A percentile compares a stretch with the other conserved stretches of the same genome.
Evolutionary conservation across 2,329 filamentous ascomycete species (phyloP).

Genomic region (Raffaelea arxii): DNA sequence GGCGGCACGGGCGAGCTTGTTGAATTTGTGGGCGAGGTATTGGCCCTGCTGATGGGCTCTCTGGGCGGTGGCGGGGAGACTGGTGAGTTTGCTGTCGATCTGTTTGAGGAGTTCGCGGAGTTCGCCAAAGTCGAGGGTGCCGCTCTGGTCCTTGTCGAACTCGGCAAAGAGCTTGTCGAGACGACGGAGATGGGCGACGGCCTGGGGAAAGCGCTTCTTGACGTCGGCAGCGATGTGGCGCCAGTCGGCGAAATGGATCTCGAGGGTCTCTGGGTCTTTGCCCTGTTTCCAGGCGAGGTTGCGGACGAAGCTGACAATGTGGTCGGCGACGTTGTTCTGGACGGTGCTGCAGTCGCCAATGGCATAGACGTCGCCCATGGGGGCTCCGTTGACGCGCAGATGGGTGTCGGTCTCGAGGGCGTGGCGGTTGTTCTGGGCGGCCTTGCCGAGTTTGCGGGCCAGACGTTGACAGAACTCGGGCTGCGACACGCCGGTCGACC

Average conservation of each 20-base stretch:
- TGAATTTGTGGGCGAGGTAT: conserved; percentile 90
- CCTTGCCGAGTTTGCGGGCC: conserved; percentile 59
- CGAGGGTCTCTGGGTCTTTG: conserved; percentile 78
- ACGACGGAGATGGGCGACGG: conserved; percentile 73
- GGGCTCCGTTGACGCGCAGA: conserved; percentile 78
- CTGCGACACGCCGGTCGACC: conserved; percentile 93
- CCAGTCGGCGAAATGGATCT: conserved; percentile 85
- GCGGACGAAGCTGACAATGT: conserved; percentile 83
- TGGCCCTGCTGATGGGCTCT: conserved; percentile 91
- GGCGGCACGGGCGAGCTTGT: conserved; percentile 71
- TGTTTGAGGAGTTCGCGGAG: conserved; percentile 78
- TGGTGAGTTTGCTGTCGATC: conserved; percentile 92
- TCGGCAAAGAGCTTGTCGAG: conserved; percentile 84
- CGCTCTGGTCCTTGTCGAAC: conserved; percentile 88
- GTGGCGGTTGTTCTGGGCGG: conserved; percentile 70
- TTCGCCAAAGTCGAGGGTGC: conserved; percentile 90
- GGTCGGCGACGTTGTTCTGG: conserved; percentile 91
- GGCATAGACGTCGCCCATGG: conserved; percentile 89
- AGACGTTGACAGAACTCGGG: conserved; percentile 70
- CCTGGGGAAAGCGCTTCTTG: conserved; percentile 83
- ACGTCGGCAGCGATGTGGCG: conserved; percentile 73
- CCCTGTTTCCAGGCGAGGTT: conserved; percentile 86
- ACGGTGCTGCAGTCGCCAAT: conserved; percentile 95
- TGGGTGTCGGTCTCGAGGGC: conserved; percentile 93
- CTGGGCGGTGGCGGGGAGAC: conserved; percentile 88